Evolutionary conservation across 2,329 filamentous ascomycete species (phyloP), one percentile per base, ranked within the genome.

Genomic region (Fusarium citri): DNA sequence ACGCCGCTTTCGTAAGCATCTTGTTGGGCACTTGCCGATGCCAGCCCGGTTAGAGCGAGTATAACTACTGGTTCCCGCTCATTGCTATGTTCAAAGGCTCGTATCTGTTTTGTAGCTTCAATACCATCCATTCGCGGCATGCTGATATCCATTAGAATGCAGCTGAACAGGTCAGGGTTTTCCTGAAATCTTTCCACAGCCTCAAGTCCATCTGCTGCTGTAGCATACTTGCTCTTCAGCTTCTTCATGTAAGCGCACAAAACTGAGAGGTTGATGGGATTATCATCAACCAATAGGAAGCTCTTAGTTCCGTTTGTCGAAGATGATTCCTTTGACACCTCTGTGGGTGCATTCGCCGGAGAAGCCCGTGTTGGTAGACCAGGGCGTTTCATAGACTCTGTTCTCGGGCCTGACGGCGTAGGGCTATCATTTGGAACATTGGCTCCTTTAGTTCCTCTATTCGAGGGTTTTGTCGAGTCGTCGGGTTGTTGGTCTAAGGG

Each of bases 41-140:
- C 85, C 8, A 87, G 76, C 0, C 86, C 86, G 0, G 86, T 87
- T 3, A 88, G 76, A 0, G 86, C 86, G 49, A 88, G 84, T 16
- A 88, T 82, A 2, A 80, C 78, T 1, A 81, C 82, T 0, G 83
- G 82, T 2, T 78, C 59, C 0, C 84, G 72, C 2, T 78, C 77
- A 10, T 80, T 73, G 2, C 83, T 78, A 7, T 79, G 76, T 69
- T 89, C 87, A 43, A 84, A 80, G 1, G 80, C 79, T 3, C 86
- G 80, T 30, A 88, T 87, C 31, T 78, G 76, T 5, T 82, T 79
- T 6, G 85, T 86, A 0, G 83, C 82, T 16, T 83, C 82, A 3
- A 86, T 80, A 0, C 85, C 85, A 64, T 88, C 84, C 69, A 89
- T 83, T 7, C 87, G 76, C 0, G 87, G 87, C 87, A 89, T 89